A percentile compares a stretch with the other conserved stretches of the same genome.
These are phyloP conservation scores for Psilocybe subaeruginosa DNA, from an alignment of 768 basidiomycete species.

Conservation along the genomic window DNA sequence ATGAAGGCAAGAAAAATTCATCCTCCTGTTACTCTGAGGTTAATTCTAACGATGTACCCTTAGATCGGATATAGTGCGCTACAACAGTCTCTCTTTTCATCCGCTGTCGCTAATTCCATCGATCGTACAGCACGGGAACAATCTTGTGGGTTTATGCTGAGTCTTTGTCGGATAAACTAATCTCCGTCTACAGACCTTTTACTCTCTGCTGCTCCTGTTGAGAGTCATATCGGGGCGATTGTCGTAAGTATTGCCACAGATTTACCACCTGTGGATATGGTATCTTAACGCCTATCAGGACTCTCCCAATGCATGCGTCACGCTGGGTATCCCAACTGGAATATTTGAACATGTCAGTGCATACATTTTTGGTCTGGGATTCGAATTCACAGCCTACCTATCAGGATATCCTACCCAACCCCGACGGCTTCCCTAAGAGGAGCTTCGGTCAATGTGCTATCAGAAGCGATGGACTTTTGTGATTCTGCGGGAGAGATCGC, in stretches of 20 bases:
- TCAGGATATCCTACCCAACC: slow-evolving; percentile 70
- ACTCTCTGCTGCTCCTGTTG: slow-evolving; percentile 70
- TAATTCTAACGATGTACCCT: not conserved
- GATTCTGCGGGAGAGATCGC: not conserved
- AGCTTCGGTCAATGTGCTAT: slow-evolving; percentile 70
- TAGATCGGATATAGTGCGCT: slow-evolving; percentile 74
- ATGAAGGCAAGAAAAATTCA: slow-evolving; percentile 47
- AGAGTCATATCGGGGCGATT: slow-evolving; percentile 70
- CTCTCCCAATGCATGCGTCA: slow-evolving; percentile 80
- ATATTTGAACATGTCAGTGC: slow-evolving; percentile 71
- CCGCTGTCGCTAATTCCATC: not conserved
- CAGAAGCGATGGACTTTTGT: slow-evolving; percentile 58
- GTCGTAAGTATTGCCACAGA: slow-evolving; percentile 47
- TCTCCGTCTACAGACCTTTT: slow-evolving; percentile 51
- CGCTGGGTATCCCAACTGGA: slow-evolving; percentile 71
- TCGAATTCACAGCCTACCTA: not conserved
- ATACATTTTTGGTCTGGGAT: not conserved
- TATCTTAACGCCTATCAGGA: slow-evolving; percentile 41
- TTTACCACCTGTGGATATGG: not conserved
- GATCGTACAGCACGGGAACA: slow-evolving; percentile 66
- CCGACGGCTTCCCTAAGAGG: slow-evolving; percentile 60
- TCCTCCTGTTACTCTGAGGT: not conserved
- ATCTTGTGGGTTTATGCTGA: slow-evolving; percentile 48
- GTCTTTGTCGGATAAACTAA: not conserved
- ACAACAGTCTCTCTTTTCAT: not conserved